Evolutionary conservation across 805 yeast species (phyloP).

Genomic region (Pichia thaimueangensis): DNA sequence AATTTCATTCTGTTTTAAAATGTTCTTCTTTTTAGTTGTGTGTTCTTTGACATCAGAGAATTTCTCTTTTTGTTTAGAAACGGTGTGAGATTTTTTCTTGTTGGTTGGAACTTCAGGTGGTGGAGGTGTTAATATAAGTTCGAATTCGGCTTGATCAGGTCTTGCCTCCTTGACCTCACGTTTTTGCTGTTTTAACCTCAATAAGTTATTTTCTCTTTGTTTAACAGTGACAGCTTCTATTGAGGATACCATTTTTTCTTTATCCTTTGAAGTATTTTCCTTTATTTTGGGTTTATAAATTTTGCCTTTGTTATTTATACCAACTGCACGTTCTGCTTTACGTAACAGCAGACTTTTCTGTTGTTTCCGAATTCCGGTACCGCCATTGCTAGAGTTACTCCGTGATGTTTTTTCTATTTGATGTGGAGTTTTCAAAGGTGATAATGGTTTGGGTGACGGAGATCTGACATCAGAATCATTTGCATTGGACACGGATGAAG

Average conservation of each 20-base stretch:
- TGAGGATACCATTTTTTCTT: background rate
- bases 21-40: no score
- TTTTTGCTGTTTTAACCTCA: background rate
- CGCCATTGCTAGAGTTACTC: conserved; percentile 5
- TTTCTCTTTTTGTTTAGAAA: background rate
- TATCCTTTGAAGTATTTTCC: background rate
- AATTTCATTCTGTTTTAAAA: no score
- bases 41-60: background rate
- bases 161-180: conserved; percentile 16
- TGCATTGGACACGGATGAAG: no score
- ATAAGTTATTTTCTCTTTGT: background rate
- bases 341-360: conserved; percentile 19
- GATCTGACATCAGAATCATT: no score
- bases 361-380: conserved; percentile 9
- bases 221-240: background rate
- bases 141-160: conserved; percentile 7
- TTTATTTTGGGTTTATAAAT: background rate
- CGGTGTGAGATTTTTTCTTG: no score
- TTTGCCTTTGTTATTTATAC: conserved; percentile 6
- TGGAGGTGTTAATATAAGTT: conserved; percentile 2
- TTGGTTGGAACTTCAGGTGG: background rate
- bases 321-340: conserved; percentile 19
- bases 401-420: conserved; percentile 2
- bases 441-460: background rate
- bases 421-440: conserved; percentile 6